These are phyloP conservation scores for Epichloe hybrida DNA, from an alignment of 2,329 filamentous ascomycete genomes.

Conservation along the genomic window DNA sequence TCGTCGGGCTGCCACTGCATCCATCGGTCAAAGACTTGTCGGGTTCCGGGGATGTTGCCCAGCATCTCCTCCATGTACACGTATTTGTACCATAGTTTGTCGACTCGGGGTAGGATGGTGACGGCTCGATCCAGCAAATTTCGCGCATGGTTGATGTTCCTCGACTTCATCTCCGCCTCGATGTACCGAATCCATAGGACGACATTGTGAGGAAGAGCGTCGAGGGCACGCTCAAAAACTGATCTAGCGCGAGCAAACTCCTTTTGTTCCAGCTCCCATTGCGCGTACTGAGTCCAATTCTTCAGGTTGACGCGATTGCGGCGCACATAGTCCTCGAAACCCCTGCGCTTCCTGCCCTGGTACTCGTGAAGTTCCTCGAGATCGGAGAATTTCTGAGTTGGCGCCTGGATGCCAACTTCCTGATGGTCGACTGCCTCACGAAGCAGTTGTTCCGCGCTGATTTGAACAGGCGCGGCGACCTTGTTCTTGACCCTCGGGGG, in stretches of 20 bases:
- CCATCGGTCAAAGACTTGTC: conserved; percentile 95
- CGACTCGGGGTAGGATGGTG: conserved; percentile 74
- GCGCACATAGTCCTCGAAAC: conserved; percentile 95
- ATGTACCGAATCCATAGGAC: conserved; percentile 86
- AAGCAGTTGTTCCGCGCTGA: conserved; percentile 92
- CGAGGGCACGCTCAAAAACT: conserved; percentile 87
- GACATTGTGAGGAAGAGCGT: conserved; percentile 79
- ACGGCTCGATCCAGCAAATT: conserved; percentile 94
- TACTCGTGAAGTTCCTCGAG: conserved; percentile 96
- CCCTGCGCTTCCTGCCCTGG: conserved; percentile 88
- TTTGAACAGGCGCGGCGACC: conserved; percentile 78
- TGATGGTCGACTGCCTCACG: conserved; percentile 95
- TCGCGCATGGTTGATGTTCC: conserved; percentile 92
- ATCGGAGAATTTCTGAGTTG: conserved; percentile 89
- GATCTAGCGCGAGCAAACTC: conserved; percentile 85
- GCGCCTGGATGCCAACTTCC: conserved; percentile 74
- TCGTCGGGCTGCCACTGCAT: conserved; percentile 98
- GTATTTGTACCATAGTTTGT: conserved; percentile 99
- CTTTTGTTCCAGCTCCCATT: conserved; percentile 93
- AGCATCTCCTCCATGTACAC: conserved; percentile 98
- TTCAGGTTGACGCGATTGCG: conserved; percentile 92
- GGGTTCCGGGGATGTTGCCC: conserved; percentile 80
- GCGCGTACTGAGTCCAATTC: conserved; percentile 97
- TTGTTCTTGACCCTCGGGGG: conserved; percentile 99
- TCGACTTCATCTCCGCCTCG: conserved; percentile 83